Evolutionary conservation across 495 filamentous ascomycete genomes (phyloP), one percentile per base, ranked within the genome.

Genomic region (Penicillium subrubescens): DNA sequence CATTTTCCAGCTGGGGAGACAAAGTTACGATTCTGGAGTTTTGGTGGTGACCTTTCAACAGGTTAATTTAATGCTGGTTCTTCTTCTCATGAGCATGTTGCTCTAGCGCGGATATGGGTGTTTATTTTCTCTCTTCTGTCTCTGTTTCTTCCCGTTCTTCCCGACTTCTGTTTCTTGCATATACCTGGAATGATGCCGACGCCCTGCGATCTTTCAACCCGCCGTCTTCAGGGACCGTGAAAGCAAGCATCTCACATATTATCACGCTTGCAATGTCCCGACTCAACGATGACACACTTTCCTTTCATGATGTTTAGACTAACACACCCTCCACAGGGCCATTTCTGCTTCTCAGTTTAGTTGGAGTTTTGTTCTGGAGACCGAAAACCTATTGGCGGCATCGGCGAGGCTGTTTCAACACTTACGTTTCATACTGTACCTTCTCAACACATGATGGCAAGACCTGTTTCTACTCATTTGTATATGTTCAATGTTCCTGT

Each of bases 1-100:
- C 61, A 66, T 63, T 73, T 70, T 69, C n/a, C 15, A 71, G 70
- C 62, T 67, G 59, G 70, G 71, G 61, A 68, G 66, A 63, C 54
- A 66, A 66, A 70, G 64, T 72, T 65, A 72, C 65, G 70, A 73
- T 59, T 71, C 71, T 65, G 78, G 79, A 78, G 78, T 82, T 80
- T 66, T 65, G 76, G 75, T 52, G 69, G 72, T 60, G 63, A 69
- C 74, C 73, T 75, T 75, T 77, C 74, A 77, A 77, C 74, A 77
- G 73, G 73, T 72, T 71, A 67, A 59, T 56, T 33, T 62, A 52
- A 37, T 62, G 56, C 12, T 65, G 62, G 43, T 27, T 64, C 51
- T 52, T 60, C 55, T 21, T 59, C 57, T 63, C 34, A 52, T 52
- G 48, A 62, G 61, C 46, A 52, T 60, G 50, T 50, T 59, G 35